These are phyloP conservation scores for Sclerotinia sclerotiorum DNA, from an alignment of 2,329 filamentous ascomycete species.

Conservation along the genomic window DNA sequence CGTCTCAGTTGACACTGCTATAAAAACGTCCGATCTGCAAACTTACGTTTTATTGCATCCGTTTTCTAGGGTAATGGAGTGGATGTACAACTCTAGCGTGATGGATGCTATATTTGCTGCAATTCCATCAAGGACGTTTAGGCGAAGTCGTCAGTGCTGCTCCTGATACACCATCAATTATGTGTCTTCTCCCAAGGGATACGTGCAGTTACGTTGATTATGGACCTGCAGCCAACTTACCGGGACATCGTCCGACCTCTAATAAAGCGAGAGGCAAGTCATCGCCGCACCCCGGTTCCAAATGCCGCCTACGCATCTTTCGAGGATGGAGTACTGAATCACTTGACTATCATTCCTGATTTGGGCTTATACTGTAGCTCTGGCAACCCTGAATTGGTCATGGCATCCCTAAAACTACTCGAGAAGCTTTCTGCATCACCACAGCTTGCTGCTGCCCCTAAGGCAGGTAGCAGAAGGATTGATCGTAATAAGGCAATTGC, in stretches of 20 bases:
- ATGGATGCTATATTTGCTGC: constrained; percentile 75
- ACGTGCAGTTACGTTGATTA: constrained; percentile 76
- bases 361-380: constrained; percentile 85
- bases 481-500: constrained; percentile 83
- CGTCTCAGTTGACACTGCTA: constrained; percentile 71
- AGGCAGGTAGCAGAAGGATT: constrained; percentile 32
- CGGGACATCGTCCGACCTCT: constrained; percentile 82
- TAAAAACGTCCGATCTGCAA: constrained; percentile 71
- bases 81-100: constrained; percentile 93
- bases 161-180: constrained; percentile 76
- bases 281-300: constrained; percentile 61
- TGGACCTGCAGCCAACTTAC: constrained; percentile 89
- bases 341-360: constrained; percentile 75
- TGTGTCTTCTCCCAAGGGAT: constrained; percentile 76
- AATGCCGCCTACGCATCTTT: constrained; percentile 82
- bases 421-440: constrained; percentile 83
- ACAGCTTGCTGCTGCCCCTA: constrained; percentile 46
- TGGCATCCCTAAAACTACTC: constrained; percentile 77
- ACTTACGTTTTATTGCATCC: constrained; percentile 86
- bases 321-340: constrained; percentile 84
- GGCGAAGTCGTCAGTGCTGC: constrained; percentile 69
- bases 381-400: constrained; percentile 75
- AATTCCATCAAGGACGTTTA: constrained; percentile 75
- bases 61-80: constrained; percentile 94
- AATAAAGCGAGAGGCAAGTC: constrained; percentile 64